Base-by-base conservation (phyloP, 1,284 basidiomycete species). In the Xerocomus nothofagi region DNA sequence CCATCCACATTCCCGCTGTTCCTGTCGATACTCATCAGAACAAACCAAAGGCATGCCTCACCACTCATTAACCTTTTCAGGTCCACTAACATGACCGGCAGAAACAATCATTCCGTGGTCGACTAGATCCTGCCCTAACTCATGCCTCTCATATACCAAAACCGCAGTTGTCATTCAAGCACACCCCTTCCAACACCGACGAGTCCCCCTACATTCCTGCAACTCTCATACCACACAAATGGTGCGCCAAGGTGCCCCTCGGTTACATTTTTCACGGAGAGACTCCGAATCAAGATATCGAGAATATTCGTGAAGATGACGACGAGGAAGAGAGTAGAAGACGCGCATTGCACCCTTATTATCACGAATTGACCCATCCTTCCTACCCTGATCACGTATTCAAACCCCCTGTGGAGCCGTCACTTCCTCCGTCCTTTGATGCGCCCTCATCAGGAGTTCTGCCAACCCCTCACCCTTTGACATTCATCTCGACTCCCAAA, bases 231-330 rank as follows among this genome's bases (percentile, higher is more conserved):
- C 73, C 62, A 9, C 85, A 87, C 59, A 94, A 94, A 69, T 88
- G 81, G 62, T 86, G 93, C 58, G 86, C 89, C 2, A 79, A 84
- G 67, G 84, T 91, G 0, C 89, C 92, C 0, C 71, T 93, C 14
- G 88, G 84, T 4, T 80, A 83, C 57, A 66, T 74, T 34, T 78
- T 78, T 44, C 69, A 69, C 8, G 75, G 77, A 36, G 54, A 63
- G 38, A 32, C 20, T 26, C 56, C 49, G 6, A 63, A 65, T n/a
- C 72, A 73, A 21, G 57, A 66, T 12, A 37, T 39, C 15, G 49
- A 49, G 50, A 49, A 30, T 24, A 37, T 41, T 6, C 20, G 5
- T 18, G 62, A 66, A 27, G 58, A 55, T 17, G 55, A 48, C 1
- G 44, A 54, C 1, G 66, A 64, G 18, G 65, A 55, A 23, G 59